Evolutionary conservation across 228 moss, liverwort and hornwort genomes (phyloP).

Genomic region (Sphagnum magellanicum): DNA sequence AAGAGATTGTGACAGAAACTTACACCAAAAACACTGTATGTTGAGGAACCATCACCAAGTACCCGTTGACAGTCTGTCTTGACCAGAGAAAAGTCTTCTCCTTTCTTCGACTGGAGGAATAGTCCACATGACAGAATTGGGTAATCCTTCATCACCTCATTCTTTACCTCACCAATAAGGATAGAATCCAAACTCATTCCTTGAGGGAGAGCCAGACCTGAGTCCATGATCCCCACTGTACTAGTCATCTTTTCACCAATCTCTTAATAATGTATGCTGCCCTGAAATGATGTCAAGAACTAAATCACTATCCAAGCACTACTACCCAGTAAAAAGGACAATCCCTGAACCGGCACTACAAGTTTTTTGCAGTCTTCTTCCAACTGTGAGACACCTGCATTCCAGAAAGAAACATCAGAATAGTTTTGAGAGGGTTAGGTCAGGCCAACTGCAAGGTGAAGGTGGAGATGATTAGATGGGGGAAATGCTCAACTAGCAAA

Average conservation of each 20-base stretch:
- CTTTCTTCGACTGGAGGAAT: constrained; percentile 71
- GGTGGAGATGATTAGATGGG: too few relatives aligned
- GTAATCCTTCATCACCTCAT: constrained; percentile 37
- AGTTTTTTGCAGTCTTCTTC: not conserved
- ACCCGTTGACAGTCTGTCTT: constrained; percentile 52
- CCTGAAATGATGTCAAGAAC: too few relatives aligned
- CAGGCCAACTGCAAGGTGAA: too few relatives aligned
- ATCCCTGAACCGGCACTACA: not conserved
- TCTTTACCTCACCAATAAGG: constrained; percentile 14
- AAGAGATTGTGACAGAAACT: not conserved
- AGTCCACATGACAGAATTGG: constrained; percentile 58
- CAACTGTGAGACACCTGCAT: not conserved
- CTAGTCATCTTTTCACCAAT: too few relatives aligned
- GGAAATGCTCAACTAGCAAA: too few relatives aligned
- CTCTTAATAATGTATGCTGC: too few relatives aligned
- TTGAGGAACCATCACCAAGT: constrained; percentile 44
- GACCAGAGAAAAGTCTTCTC: constrained; percentile 73
- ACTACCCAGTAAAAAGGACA: not conserved
- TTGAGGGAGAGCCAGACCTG: too few relatives aligned
- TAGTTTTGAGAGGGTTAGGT: not conserved
- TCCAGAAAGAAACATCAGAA: not conserved
- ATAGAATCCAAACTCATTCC: too few relatives aligned
- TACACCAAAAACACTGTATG: constrained; percentile 67
- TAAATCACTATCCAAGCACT: not conserved
- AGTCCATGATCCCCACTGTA: too few relatives aligned